Evolutionary conservation across 306 rosid species (phyloP).

Genomic region (Betula pendula): DNA sequence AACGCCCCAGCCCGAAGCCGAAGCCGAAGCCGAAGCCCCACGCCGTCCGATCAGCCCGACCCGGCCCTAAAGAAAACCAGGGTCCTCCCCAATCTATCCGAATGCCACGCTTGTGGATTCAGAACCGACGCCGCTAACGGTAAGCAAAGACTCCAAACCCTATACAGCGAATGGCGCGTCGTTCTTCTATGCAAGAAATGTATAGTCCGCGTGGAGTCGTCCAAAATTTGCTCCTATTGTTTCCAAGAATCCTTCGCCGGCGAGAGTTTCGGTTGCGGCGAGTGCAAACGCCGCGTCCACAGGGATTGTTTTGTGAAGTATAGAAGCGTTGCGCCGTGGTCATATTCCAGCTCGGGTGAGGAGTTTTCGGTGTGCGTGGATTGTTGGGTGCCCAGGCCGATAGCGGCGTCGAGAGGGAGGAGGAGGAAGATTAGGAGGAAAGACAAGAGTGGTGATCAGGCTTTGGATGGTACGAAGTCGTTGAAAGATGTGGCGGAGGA

Average conservation of each 20-base stretch:
- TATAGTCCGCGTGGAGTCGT: constrained; percentile 47
- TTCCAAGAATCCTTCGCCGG: constrained; percentile 33
- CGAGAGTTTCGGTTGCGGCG: constrained; percentile 40
- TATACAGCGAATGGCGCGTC: constrained; percentile 80
- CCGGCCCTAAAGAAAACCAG: constrained; percentile 57
- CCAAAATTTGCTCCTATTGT: constrained; percentile 72
- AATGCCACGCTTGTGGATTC: constrained; percentile 72
- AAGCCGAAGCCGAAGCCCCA: constrained; percentile 16
- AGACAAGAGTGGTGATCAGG: constrained; percentile 20
- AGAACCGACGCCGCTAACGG: constrained; percentile 55
- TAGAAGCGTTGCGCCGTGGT: constrained; percentile 48
- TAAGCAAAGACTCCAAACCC: constrained; percentile 52
- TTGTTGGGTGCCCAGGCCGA: constrained; percentile 69
- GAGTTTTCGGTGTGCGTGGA: constrained; percentile 59
- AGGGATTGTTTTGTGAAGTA: constrained; percentile 39
- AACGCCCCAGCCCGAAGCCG: background rate
- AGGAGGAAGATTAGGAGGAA: constrained; percentile 34
- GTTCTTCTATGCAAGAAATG: constrained; percentile 78
- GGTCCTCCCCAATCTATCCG: constrained; percentile 64
- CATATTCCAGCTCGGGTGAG: constrained; percentile 41
- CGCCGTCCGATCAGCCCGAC: background rate
- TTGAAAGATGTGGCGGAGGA: constrained; percentile 43
- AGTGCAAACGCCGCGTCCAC: constrained; percentile 60
- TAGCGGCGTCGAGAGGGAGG: constrained; percentile 41
- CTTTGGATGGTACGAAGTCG: constrained; percentile 31